Base-by-base conservation (phyloP, 805 yeast genomes). In the Brettanomyces bruxellensis region DNA sequence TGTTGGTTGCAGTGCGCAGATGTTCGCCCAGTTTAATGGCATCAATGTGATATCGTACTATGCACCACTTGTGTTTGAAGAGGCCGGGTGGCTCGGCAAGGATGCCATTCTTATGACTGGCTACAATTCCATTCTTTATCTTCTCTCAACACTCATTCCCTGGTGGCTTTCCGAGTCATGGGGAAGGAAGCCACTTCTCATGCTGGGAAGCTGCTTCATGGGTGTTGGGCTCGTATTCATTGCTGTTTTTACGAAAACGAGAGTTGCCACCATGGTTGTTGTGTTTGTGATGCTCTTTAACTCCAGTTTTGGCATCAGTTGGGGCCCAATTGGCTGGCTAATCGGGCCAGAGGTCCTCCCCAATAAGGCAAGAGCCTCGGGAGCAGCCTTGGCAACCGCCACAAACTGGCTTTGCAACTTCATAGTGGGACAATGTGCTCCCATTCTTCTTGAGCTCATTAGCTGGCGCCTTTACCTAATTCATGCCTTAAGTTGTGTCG, bases 261-360 rank as follows among this genome's bases (percentile, higher is more conserved):
- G 25, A 9, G 30, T 28, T 32, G 45, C 47, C 13, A 39, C 45
- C 7, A 18, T 48, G 9, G 95, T 88, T 34, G 96, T 88, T 2
- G 57, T 76, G 2, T 78, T 84, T 56, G 95, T 89, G 14, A 75
- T 89, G 45, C 65, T 86, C 13, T 86, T 81, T 68, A 89, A 87
- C 58, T 86, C 95, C 1, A 79, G 81, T 3, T 89, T 89, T 66
- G 96, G 96, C 14, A 80, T 79, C 57, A 81, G 91, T 46, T 90
- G 96, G 95, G 97, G 96, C 8, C 95, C 96, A 3, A 81, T 89
- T 46, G 95, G 95, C 11, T 88, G 96, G 96, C 65, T 83, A 38
- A 80, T 83, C 62, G 66, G 55, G 1, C 87, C 90, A 54, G 96
- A 87, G 65, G 87, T 90, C 43, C 74, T 89, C 46, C 96, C 96